Conservation (phyloP, 441 rosid species). For the Populus hybrid region DNA sequence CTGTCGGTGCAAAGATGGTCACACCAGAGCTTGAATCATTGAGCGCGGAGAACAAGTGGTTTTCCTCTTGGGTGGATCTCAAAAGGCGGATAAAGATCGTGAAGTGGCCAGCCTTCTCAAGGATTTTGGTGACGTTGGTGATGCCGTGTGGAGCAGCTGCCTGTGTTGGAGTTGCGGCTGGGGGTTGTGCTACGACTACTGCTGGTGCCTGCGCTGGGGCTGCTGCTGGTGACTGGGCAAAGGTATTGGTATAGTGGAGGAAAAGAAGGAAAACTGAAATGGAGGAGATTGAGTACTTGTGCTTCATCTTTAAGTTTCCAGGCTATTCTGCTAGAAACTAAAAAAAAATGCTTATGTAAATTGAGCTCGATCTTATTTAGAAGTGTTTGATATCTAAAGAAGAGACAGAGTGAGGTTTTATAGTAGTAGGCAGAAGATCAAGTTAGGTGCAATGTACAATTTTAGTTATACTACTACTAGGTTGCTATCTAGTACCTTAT, state of each 20-base stretch:
- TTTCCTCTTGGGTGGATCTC: background rate
- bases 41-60: background rate
- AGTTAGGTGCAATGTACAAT: conserved; percentile 27
- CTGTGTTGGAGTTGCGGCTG: conserved; percentile 29
- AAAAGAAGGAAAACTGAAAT: conserved; percentile 36
- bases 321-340: background rate
- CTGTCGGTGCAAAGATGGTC: background rate
- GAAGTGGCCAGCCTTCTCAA: background rate
- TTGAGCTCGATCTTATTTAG: background rate
- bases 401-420: conserved; percentile 21
- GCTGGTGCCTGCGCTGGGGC: conserved; percentile 21
- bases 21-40: background rate
- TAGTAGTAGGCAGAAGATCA: conserved; percentile 15
- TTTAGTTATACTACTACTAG: background rate
- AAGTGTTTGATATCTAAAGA: conserved; percentile 13
- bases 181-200: conserved; percentile 22
- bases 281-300: conserved; percentile 13
- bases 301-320: conserved; percentile 24
- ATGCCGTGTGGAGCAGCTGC: background rate
- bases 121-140: background rate
- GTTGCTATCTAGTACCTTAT: conserved; percentile 7
- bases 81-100: background rate
- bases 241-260: conserved; percentile 19
- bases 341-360: background rate
- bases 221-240: conserved; percentile 38